Evolutionary conservation across 164 flowering plant species (phyloP).

Genomic region (Macadamia integrifolia): DNA sequence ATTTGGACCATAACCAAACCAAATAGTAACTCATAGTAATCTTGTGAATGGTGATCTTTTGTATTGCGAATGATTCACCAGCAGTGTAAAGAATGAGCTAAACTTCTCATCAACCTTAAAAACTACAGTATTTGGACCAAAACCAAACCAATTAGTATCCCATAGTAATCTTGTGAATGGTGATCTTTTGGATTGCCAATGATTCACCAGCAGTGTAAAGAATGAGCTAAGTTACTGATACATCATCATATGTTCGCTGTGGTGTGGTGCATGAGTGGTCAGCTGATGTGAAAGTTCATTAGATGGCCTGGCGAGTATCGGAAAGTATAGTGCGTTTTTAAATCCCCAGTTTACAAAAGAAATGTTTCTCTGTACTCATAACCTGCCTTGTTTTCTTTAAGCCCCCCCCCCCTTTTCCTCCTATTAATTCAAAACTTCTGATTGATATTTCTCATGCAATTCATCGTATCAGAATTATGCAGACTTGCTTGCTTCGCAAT

Average conservation of each 20-base stretch:
- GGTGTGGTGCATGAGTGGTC: neutral
- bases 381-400: constrained; percentile 2
- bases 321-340: neutral
- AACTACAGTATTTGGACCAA: neutral
- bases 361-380: neutral
- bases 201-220: neutral
- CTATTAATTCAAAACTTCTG: neutral
- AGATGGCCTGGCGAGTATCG: neutral
- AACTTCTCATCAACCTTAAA: no score
- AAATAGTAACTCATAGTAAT: neutral
- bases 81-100: neutral
- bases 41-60: neutral
- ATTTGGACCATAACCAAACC: neutral
- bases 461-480: constrained; percentile 59
- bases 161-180: neutral
- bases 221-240: neutral
- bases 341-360: neutral
- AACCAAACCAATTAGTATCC: neutral
- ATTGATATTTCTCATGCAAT: constrained; percentile 9
- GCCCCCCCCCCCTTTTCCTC: neutral
- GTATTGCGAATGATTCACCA: neutral
- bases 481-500: constrained; percentile 77
- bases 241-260: neutral
- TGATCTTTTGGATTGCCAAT: neutral
- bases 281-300: neutral